Conservation (phyloP, 768 basidiomycete genomes). For the Gelatoporia subvermispora region DNA sequence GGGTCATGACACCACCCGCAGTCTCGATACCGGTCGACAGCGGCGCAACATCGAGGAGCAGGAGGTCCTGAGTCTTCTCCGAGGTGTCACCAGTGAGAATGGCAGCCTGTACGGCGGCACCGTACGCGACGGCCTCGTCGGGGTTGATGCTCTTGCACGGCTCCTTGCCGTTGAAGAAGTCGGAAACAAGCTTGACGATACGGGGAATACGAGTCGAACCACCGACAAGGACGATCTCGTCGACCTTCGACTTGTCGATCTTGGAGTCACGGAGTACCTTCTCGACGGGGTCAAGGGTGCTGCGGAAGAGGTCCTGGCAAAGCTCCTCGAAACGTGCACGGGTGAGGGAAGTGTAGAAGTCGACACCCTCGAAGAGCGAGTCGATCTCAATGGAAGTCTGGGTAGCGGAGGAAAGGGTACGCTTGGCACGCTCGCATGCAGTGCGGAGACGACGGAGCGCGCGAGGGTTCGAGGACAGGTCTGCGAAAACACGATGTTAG, state of each 20-base stretch:
- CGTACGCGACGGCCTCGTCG: constrained; percentile 97
- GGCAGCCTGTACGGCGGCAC: constrained; percentile 97
- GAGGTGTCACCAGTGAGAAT: constrained; percentile 97
- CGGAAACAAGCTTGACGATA: constrained; percentile 94
- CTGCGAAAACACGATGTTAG: constrained; percentile 30
- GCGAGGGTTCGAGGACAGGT: constrained; percentile 87
- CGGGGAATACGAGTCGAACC: constrained; percentile 98
- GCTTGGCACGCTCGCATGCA: constrained; percentile 98
- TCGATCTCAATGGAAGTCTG: constrained; percentile 98
- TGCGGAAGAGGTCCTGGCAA: constrained; percentile 92
- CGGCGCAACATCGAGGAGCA: constrained; percentile 91
- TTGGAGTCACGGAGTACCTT: constrained; percentile 97
- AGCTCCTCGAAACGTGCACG: constrained; percentile 97
- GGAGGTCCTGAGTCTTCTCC: constrained; percentile 94
- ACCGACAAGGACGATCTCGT: constrained; percentile 97
- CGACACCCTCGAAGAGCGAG: constrained; percentile 95
- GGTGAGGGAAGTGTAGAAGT: constrained; percentile 97
- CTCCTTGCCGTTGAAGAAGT: constrained; percentile 98
- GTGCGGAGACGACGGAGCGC: constrained; percentile 96
- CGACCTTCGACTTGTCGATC: constrained; percentile 92
- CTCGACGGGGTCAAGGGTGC: constrained; percentile 92
- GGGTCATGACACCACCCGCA: constrained; percentile 98
- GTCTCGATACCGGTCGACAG: constrained; percentile 95
- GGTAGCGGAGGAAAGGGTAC: constrained; percentile 93
- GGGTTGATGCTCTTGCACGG: constrained; percentile 99